Base-by-base conservation (phyloP, 2,329 filamentous ascomycete species). In the Metarhizium robertsii region DNA sequence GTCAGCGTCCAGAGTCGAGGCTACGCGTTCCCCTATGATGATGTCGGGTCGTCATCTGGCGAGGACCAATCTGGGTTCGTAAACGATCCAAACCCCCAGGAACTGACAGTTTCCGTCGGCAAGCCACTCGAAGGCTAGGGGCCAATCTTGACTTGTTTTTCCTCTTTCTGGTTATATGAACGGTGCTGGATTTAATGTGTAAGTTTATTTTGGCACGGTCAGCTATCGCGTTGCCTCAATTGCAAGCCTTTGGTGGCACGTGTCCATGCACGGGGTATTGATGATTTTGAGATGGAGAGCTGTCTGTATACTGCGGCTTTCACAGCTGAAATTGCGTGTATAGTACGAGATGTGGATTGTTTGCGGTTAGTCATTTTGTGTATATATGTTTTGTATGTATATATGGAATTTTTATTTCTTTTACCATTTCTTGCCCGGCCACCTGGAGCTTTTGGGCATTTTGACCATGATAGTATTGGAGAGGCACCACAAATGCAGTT, bases 21-120 rank as follows among this genome's bases (percentile, higher is more conserved):
- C 8, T 89, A 89, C 69, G 83, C 84, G 1, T 88, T 88, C 61
- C 83, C 85, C 0, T 88, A 88, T 64, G 86, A 88, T 64, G 85
- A 88, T 67, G 86, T 88, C 10, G 75, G 75, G 25, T 73, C 81
- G 4, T 70, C 69, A n/a, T 71, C 72, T 46, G 79, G 77, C 2
- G 64, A 67, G 4, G 83, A 87, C 65, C 83, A 85, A 69, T 81
- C 81, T 20, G 85, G 85, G 1, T 80, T 79, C 57, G 75, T 88
- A 20, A 80, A 75, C 58, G 83, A 84, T 64, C 68, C 73, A 2
- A 75, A 74, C 53, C 84, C 84, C 1, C 67, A 72, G 65, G 62
- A 80, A 57, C 72, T 85, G 61, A 82, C 77, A 1, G 75, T 86
- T 52, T 75, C 75, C 2, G 71, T 86, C 38, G 83, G 83, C 13